Evolutionary conservation across 768 basidiomycete genomes (phyloP).

Genomic region (Serendipita indica): DNA sequence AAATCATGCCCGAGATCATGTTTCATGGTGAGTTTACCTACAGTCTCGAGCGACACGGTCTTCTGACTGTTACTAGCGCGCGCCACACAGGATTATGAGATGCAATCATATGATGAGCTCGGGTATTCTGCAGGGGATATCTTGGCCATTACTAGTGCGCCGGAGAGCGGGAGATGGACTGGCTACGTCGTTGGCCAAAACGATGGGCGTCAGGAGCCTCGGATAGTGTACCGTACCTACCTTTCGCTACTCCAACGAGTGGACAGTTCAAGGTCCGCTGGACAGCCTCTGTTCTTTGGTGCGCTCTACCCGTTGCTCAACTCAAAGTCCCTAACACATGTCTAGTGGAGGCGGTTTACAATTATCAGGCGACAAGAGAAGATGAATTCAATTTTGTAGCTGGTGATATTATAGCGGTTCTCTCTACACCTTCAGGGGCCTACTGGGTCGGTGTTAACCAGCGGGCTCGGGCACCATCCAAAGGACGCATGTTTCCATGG

Average conservation of each 20-base stretch:
- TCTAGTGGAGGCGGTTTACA: neutral
- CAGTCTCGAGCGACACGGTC: neutral
- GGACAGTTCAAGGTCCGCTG: neutral
- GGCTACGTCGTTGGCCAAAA: neutral
- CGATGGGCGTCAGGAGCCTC: neutral
- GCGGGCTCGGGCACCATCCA: neutral
- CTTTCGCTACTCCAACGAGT: neutral
- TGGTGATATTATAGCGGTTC: neutral
- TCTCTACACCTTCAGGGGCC: neutral
- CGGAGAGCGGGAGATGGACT: neutral
- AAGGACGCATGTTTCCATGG: neutral
- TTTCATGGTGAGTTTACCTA: neutral
- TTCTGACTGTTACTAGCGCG: neutral
- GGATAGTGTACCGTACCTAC: neutral
- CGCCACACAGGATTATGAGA: constrained; percentile 1
- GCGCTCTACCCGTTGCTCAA: neutral
- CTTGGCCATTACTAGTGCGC: neutral
- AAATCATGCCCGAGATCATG: neutral
- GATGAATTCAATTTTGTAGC: neutral
- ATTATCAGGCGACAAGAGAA: neutral
- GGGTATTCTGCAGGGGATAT: neutral
- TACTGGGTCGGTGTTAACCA: neutral
- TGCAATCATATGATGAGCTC: neutral
- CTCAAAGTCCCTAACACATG: neutral
- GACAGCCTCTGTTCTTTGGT: neutral